Base-by-base conservation (phyloP, 306 rosid species). In the Rosa lucieae region DNA sequence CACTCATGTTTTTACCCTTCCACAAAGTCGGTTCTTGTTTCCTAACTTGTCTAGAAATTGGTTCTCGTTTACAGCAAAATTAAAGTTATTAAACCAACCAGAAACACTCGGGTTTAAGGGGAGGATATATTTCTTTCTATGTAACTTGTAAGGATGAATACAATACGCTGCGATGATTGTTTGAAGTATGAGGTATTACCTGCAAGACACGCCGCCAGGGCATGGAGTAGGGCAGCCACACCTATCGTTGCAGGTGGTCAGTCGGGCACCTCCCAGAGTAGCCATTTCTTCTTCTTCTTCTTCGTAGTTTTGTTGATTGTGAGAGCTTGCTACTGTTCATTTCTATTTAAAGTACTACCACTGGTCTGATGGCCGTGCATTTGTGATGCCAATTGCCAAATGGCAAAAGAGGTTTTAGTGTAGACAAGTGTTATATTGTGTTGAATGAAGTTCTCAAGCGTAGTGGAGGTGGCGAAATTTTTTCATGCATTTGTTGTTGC, bases 171-270 rank as follows among this genome's bases (percentile, higher is more conserved):
- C 23, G 8, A n/a, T 17, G 5, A 12, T 49, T 49, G 5, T 49
- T 49, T 49, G 26, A n/a, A 58, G 29, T 58, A 1, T 20, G 10
- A 58, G 29, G 62, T 56, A 3, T 52, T 18, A 61, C 86, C 68
- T 78, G 73, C 77, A 83, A 23, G 77, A 0, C 17, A 2, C 5
- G 3, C 86, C 83, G 6, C 82, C 68, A 6, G 80, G 80, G 73
- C 86, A 78, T 5, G 86, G 86, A 55, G 61, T 74, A 8, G 80
- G 73, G 23, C 86, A 83, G 58, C 83, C 83, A 12, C 86, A 83
- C 4, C n/a, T 42, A 14, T 83, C 77, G 59, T 83, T 20, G 82
- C 80, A 78, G 51, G 20, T 43, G 18, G 52, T 21, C 10, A 29
- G 42, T 37, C 43, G 39, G 17, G 29, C 48, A 18, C 70, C 77